Conservation (phyloP, 2,329 filamentous ascomycete species). For the Aspergillus intermedius region DNA sequence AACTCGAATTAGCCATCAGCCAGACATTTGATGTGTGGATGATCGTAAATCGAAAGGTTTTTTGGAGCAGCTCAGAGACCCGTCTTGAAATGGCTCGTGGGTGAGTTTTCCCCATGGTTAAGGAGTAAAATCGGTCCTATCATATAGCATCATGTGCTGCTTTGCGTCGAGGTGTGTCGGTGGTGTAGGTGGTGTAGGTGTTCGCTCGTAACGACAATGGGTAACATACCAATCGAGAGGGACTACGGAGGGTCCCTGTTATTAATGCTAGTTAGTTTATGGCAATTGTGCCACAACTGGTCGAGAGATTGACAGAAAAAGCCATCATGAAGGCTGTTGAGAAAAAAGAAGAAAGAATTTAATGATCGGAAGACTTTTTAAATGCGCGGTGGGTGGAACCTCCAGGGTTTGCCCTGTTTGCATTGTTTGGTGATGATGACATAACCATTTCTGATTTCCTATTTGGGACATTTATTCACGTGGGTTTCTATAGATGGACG, state of each 20-base stretch:
- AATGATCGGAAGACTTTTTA: not conserved
- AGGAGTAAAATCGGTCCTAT: not conserved
- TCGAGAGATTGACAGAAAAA: no score
- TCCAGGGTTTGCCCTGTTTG: not conserved
- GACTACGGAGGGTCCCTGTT: no score
- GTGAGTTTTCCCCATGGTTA: not conserved
- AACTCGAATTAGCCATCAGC: not conserved
- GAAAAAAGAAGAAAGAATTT: not conserved
- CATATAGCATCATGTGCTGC: not conserved
- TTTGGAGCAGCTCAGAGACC: not conserved
- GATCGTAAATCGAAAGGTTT: not conserved
- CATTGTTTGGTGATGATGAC: not conserved
- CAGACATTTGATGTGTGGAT: not conserved
- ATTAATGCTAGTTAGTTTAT: no score
- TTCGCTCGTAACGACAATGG: no score
- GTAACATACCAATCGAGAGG: no score
- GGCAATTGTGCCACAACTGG: no score
- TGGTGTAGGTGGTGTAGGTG: not conserved
- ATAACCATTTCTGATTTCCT: not conserved
- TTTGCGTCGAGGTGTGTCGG: not conserved
- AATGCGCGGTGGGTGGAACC: not conserved
- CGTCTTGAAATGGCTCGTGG: slow-evolving; percentile 1
- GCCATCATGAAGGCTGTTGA: not conserved
- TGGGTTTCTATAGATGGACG: no score
- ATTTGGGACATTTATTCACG: not conserved